Base-by-base conservation (phyloP, 768 basidiomycete species). In the Panaeolus papilionaceus region DNA sequence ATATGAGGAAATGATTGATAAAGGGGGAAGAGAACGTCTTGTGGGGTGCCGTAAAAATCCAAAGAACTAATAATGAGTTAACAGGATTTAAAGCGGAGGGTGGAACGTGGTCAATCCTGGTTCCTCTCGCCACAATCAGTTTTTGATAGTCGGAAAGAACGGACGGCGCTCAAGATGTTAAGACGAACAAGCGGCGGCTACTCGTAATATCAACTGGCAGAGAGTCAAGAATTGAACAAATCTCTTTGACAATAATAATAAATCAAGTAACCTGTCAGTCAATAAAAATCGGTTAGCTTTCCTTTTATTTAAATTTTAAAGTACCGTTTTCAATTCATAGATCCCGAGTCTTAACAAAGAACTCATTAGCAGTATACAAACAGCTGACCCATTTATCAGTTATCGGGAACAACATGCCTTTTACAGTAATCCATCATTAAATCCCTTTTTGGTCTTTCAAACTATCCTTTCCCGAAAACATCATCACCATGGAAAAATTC, bases 401-500 rank as follows among this genome's bases (percentile, higher is more conserved):
- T 71, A 65, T 73, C 71, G 75, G 75, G 71, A 68, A 67, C 40
- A 16, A 69, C 62, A 66, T 74, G 66, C 74, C 71, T 68, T 62
- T 58, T 72, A 54, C 18, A 54, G 73, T 49, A 45, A 65, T 23
- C 61, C n/a, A 44, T 44, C 16, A 44, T 18, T 16, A 12, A 5
- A 16, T 44, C 42, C 42, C 2, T 44, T 44, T 44, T 44, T 18
- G 42, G 42, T 44, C 42, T 44, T 16, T 44, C 44, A 45, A 42
- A 45, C 44, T 18, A 14, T 45, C 44, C 47, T 49, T 49, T 20
- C 23, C 23, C 23, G 47, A 18, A 65, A 37, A 38, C 68, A 61
- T 38, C 65, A 64, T 65, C 68, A 68, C 71, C 74, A 87, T 87
- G 84, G 77, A 81, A 66, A 85, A 89, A 76, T 91, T 94, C 68